Evolutionary conservation across 2,329 filamentous ascomycete genomes (phyloP), one percentile per base, ranked within the genome.

Genomic region (Byssothecium circinans): DNA sequence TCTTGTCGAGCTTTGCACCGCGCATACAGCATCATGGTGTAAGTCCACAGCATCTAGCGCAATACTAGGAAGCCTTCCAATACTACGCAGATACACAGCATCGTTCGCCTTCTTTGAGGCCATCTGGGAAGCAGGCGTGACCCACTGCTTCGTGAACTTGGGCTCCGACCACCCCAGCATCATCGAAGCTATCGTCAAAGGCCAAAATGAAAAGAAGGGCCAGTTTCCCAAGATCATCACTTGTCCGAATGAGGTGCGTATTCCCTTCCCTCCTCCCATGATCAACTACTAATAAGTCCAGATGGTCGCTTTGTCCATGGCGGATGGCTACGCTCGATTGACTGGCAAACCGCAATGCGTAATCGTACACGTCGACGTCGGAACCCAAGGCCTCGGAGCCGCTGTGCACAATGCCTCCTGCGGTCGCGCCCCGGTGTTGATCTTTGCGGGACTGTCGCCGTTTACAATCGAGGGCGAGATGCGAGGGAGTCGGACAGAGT

Each of bases 291-390:
- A 20, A 59, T 47, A 23, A 15, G 43, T 27, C 17, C 55, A 89
- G 84, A 91, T 91, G 87, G 88, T 91, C 6, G 88, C 88, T 20
- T 80, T 92, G 60, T 91, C 87, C 49, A 89, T 90, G 85, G 88
- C 88, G 12, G 88, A 92, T 67, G 88, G 88, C 42, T 91, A 88
- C 62, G 87, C 88, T 30, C 65, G 69, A 51, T 70, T 88, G 30
- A 89, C 85, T 5, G 82, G 82, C 43, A 82, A 87, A 57, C 86
- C 87, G 0, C 88, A 91, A 70, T 86, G 82, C 50, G 88, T 91
- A 11, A 86, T 91, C 52, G 81, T 91, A 2, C 88, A 91, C 61
- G 88, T 91, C 47, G 88, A 92, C 58, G 88, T 91, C 15, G 88
- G 88, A 20, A 92, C 88, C 0, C 88, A 91, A 68, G 88, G 85